Evolutionary conservation across 2,329 filamentous ascomycete species (phyloP), one percentile per base, ranked within the genome.

Genomic region (Atkinsonella hypoxylon): DNA sequence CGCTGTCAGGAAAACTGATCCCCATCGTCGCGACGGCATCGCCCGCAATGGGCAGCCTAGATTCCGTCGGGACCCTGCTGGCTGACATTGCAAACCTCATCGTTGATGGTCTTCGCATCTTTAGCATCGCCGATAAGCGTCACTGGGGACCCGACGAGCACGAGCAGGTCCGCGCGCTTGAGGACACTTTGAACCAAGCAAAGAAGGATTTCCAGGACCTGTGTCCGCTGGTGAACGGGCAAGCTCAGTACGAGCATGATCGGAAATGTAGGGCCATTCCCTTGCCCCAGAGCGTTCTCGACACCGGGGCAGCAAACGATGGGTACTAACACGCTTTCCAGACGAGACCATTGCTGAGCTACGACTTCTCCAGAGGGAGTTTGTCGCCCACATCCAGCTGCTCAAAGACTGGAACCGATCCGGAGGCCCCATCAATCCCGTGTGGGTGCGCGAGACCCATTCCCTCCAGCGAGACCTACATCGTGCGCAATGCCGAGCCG

Each of bases 201-300:
- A 78, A 75, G 64, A 73, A 71, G 61, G 78, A 82, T 64, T 82
- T 81, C 55, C 78, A 81, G 64, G 72, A 77, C 58, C 67, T 82
- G 52, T 71, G 72, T 20, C 68, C 69, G 45, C 66, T 81, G 42
- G 71, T 81, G 49, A 75, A 78, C 55, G 77, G 77, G 31, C 71
- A 75, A 57, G 68, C 73, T 44, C 77, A 80, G 62, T 81, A 81
- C 57, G 74, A 80, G 59, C 73, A 75, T 53, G 77, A 82, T 59
- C 68, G 75, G 50, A 75, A 70, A 51, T 58, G 77, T 79, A 65
- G 56, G 76, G 22, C 36, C n/a, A n/a, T n/a, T n/a, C n/a, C n/a
- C n/a, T 30, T 32, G 34, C 45, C 12, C 20, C 68, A 20, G 34
- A 40, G 42, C n/a, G n/a, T n/a, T n/a, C n/a, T n/a, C n/a, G n/a